A percentile compares a stretch with the other conserved stretches of the same genome.
phyloP scores from a whole-genome alignment of 768 basidiomycete species.

The Auricularia auricula-judae region DNA sequence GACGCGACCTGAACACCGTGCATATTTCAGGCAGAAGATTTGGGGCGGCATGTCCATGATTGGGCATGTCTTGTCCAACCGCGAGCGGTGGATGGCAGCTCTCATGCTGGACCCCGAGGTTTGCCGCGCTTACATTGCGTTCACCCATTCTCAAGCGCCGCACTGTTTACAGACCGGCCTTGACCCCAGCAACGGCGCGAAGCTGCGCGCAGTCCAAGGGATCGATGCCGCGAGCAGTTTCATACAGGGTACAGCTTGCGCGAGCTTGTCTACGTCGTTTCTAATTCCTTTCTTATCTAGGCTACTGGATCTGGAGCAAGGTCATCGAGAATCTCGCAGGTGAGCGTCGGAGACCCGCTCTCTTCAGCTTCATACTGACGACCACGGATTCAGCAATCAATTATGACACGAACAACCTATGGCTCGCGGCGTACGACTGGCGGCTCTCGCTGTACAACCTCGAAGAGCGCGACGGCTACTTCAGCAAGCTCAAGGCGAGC shows the following conservation, averaged over 20 bases:
- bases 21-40: constrained; percentile 84
- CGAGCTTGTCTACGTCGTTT: constrained; percentile 8
- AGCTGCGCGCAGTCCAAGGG: constrained; percentile 41
- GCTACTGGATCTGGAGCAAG: constrained; percentile 96
- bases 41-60: constrained; percentile 54
- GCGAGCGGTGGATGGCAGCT: constrained; percentile 80
- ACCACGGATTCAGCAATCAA: constrained; percentile 56
- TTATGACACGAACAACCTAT: constrained; percentile 85
- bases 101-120: constrained; percentile 77
- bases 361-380: not conserved
- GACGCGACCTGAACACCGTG: constrained; percentile 69
- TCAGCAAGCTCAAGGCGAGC: constrained; percentile 66
- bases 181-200: constrained; percentile 28
- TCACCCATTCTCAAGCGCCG: not conserved
- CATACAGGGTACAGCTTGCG: constrained; percentile 36
- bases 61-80: constrained; percentile 71
- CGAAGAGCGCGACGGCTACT: constrained; percentile 84
- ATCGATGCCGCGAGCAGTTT: constrained; percentile 82
- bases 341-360: not conserved
- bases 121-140: constrained; percentile 5
- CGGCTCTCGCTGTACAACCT: constrained; percentile 79
- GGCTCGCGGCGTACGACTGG: constrained; percentile 88
- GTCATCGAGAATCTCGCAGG: constrained; percentile 74
- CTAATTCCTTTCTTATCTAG: constrained; percentile 21
- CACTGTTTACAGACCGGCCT: constrained; percentile 25